Percentiles rank a stretch among this genome's conserved stretches.
These are phyloP conservation scores for Leccinum broughii DNA, from an alignment of 768 basidiomycete genomes.

Conservation along the genomic window DNA sequence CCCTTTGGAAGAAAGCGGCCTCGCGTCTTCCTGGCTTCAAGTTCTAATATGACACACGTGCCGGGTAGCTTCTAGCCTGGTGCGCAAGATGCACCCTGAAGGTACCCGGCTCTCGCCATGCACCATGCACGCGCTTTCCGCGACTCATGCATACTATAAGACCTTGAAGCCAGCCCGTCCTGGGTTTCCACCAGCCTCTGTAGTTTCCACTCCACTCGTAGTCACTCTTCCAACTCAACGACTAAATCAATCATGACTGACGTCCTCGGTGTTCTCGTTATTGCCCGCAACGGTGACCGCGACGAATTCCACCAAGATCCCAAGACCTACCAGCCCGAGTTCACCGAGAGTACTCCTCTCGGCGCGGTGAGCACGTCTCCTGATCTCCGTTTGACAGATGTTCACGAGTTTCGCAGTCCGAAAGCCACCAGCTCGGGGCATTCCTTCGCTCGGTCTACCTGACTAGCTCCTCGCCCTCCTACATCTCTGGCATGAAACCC, in stretches of 20 bases:
- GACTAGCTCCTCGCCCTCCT: conserved; percentile 62
- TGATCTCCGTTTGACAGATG: background rate
- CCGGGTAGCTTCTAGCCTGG: conserved; percentile 18
- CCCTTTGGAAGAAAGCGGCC: conserved; percentile 33
- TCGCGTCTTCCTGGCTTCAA: conserved; percentile 33
- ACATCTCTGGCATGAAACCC: conserved; percentile 61
- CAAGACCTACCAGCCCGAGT: conserved; percentile 57
- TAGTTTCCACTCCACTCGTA: conserved; percentile 20
- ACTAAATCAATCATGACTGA: conserved; percentile 35
- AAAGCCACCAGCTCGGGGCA: conserved; percentile 66
- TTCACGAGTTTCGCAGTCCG: conserved; percentile 42
- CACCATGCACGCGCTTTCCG: conserved; percentile 29
- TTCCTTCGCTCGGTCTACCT: conserved; percentile 68
- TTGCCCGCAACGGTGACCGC: conserved; percentile 80
- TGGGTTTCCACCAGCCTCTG: conserved; percentile 18
- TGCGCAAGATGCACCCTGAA: conserved; percentile 23
- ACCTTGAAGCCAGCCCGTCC: conserved; percentile 9
- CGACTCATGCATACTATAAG: conserved; percentile 26
- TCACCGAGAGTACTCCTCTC: conserved; percentile 72
- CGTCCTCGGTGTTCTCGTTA: conserved; percentile 75
- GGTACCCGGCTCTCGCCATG: conserved; percentile 30
- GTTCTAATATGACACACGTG: conserved; percentile 27
- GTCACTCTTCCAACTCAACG: conserved; percentile 15
- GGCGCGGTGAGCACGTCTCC: conserved; percentile 54
- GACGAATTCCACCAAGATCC: conserved; percentile 71